Evolutionary conservation across 2,329 filamentous ascomycete genomes (phyloP), one percentile per base, ranked within the genome.

Genomic region (Nemania sp.): DNA sequence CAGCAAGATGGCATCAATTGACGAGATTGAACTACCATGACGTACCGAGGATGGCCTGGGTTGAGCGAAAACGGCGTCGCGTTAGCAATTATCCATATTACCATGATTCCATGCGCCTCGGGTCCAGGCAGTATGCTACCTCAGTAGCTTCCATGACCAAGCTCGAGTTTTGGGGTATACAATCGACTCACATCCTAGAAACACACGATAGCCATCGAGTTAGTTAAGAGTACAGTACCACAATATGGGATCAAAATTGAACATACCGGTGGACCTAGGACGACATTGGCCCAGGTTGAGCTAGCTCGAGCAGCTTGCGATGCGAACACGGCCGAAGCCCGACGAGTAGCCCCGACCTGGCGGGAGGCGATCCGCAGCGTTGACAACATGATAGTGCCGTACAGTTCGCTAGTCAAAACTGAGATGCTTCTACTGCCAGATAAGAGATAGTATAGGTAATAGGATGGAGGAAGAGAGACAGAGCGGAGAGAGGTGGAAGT

Each of bases 251-350:
- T n/a, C n/a, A n/a, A n/a, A n/a, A n/a, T n/a, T 12, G 22, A 61
- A 67, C 65, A 56, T 84, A 94, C 91, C 71, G 93, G 92, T 83
- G 93, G 93, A 61, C 93, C 93, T 77, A 97, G 90, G 64, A 90
- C 88, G 51, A 97, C 91, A 69, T 89, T 88, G 70, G 90, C 84
- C 92, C 93, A 97, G 64, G 89, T 90, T 57, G 91, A 96, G 65
- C 84, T 86, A 66, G 86, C 73, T 62, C 80, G 82, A 51, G 73
- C 63, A 61, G 72, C 73, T 54, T 72, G 68, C 42, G 76, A 67
- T 63, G 71, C 72, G 44, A 60, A 54, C 63, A 75, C 64, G 59
- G 73, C 67, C 49, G 65, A 63, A 39, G 73, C 70, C 57, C 73
- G 74, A 59, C 72, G 66, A 57, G 70, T 71, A 40, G 62, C 65